Percentiles rank a stretch among this genome's conserved stretches.
These are phyloP conservation scores for Citropsis articulata DNA, from an alignment of 345 rosid genomes.

Conservation along the genomic window DNA sequence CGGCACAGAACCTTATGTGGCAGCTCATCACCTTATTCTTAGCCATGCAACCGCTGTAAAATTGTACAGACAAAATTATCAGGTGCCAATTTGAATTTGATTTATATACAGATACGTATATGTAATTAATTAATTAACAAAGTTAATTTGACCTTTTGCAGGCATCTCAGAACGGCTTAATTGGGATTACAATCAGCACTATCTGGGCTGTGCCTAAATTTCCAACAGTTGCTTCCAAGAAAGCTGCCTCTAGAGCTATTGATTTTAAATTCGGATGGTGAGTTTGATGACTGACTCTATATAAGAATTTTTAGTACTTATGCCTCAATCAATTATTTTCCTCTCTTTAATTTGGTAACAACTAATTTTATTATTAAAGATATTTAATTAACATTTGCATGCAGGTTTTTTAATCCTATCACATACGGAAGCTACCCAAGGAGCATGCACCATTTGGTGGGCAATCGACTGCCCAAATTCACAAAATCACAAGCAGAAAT, in stretches of 20 bases:
- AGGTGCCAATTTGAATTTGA: constrained; percentile 20
- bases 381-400: background rate
- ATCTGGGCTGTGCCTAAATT: constrained; percentile 38
- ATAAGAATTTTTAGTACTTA: no score
- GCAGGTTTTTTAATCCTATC: constrained; percentile 50
- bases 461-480: constrained; percentile 45
- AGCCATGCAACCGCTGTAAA: constrained; percentile 36
- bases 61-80: constrained; percentile 35
- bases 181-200: constrained; percentile 36
- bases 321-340: background rate
- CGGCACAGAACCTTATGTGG: constrained; percentile 40
- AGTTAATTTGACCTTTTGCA: background rate
- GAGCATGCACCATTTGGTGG: constrained; percentile 33
- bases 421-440: constrained; percentile 48
- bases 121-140: background rate
- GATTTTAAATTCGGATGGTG: constrained; percentile 52
- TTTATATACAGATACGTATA: background rate
- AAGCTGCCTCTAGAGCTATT: constrained; percentile 36
- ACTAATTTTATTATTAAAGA: no score
- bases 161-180: constrained; percentile 40
- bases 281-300: background rate
- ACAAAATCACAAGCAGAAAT: constrained; percentile 40
- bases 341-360: background rate
- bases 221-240: constrained; percentile 21
- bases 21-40: constrained; percentile 35